phyloP scores from a whole-genome alignment of 2,329 filamentous ascomycete genomes.

The Coniochaeta hoffmannii region DNA sequence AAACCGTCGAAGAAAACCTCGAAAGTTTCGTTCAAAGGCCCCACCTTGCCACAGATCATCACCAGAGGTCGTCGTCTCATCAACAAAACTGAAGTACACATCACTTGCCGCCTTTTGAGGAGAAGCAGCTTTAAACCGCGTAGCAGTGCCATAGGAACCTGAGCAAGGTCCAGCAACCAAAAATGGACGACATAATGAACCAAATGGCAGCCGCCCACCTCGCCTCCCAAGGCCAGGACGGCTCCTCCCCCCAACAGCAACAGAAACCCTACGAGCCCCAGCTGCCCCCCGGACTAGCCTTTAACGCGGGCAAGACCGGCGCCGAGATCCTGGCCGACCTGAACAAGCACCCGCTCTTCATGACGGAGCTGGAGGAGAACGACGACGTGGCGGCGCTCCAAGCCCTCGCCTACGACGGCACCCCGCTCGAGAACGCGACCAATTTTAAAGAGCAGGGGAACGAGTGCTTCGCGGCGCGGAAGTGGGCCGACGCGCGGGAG shows the following conservation, averaged over 20 bases:
- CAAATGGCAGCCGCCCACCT: neutral
- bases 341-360: slow-evolving; percentile 74
- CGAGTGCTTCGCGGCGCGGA: slow-evolving; percentile 67
- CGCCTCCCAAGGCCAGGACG: neutral
- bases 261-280: slow-evolving; percentile 21
- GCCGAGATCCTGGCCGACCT: slow-evolving; percentile 51
- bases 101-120: too few species aligned
- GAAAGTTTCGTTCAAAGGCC: neutral
- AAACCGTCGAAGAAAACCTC: neutral
- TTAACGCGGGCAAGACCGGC: slow-evolving; percentile 36
- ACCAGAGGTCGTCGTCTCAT: neutral
- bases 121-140: too few species aligned
- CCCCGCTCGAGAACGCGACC: slow-evolving; percentile 69
- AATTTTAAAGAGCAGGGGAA: slow-evolving; percentile 93
- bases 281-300: slow-evolving; percentile 37
- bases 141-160: too few species aligned
- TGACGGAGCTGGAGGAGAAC: slow-evolving; percentile 88
- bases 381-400: slow-evolving; percentile 77
- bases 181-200: neutral
- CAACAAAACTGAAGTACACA: slow-evolving; percentile 3
- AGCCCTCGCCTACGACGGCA: slow-evolving; percentile 89
- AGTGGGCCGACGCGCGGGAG: slow-evolving; percentile 78
- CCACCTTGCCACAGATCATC: neutral
- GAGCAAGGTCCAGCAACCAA: neutral
- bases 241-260: slow-evolving; percentile 7